Evolutionary conservation across 1,284 basidiomycete species (phyloP).

Genomic region (Ganoderma sinense): DNA sequence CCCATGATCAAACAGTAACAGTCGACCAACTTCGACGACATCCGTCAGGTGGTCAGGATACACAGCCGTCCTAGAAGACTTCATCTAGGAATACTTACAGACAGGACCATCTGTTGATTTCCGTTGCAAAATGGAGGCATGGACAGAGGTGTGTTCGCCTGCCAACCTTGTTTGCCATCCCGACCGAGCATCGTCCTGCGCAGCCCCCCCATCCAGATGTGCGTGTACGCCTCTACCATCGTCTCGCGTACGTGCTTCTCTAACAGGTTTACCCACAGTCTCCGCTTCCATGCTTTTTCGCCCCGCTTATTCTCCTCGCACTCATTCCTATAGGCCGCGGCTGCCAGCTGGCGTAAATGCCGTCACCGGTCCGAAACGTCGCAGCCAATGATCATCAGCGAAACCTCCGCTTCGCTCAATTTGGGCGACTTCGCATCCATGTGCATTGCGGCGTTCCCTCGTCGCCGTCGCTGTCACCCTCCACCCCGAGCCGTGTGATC

Average conservation of each 20-base stretch:
- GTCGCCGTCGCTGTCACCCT: neutral
- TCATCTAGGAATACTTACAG: neutral
- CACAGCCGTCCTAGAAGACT: neutral
- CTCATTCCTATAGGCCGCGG: neutral
- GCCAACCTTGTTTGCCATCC: neutral
- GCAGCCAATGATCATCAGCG: neutral
- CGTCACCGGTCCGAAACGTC: neutral
- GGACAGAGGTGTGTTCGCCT: neutral
- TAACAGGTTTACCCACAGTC: neutral
- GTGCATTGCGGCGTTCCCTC: neutral
- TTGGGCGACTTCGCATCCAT: neutral
- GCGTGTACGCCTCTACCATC: neutral
- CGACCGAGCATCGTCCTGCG: neutral
- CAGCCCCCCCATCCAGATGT: no score
- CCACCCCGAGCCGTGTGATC: neutral
- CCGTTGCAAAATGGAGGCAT: neutral
- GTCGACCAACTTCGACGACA: neutral
- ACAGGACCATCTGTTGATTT: neutral
- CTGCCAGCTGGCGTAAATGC: neutral
- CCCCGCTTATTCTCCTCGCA: neutral
- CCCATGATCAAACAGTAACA: slow-evolving; percentile 6
- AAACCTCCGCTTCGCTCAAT: neutral
- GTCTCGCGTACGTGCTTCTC: neutral
- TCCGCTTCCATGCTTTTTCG: neutral
- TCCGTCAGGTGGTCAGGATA: neutral